A percentile compares a stretch with the other conserved stretches of the same genome.
Conservation (phyloP, 2,329 filamentous ascomycete species). For the Myotisia sp. region DNA sequence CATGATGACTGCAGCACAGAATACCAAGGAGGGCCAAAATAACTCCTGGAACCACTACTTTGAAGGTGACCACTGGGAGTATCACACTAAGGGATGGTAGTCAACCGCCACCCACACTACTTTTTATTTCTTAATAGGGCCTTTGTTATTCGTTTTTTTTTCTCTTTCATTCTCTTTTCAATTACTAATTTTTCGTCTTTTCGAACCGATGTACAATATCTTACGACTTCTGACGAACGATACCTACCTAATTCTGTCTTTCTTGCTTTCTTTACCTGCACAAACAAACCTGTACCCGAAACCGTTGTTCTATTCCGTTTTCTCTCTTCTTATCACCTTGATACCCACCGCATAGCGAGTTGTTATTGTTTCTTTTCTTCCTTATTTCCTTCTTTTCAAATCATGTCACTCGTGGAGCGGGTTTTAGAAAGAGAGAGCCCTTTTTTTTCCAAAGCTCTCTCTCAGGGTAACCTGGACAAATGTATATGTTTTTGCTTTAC, state of each 20-base stretch:
- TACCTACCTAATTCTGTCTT: neutral
- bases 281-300: too few species aligned
- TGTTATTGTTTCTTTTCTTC: too few species aligned
- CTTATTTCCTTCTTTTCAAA: too few species aligned
- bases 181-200: neutral
- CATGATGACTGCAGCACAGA: constrained; percentile 23
- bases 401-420: too few species aligned
- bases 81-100: constrained; percentile 77
- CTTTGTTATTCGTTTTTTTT: neutral
- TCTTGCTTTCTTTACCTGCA: neutral
- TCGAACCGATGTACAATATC: constrained; percentile 4
- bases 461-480: too few species aligned
- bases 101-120: neutral
- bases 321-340: too few species aligned
- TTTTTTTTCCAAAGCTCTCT: too few species aligned
- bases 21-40: constrained; percentile 48
- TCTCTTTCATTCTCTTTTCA: neutral
- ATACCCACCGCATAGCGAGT: too few species aligned
- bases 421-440: too few species aligned
- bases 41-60: constrained; percentile 79
- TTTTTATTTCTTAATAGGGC: too few species aligned
- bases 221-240: constrained; percentile 3
- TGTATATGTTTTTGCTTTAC: too few species aligned
- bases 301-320: too few species aligned
- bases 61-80: constrained; percentile 66